Conservation (phyloP, 345 rosid genomes). For the Ceriops decandra region DNA sequence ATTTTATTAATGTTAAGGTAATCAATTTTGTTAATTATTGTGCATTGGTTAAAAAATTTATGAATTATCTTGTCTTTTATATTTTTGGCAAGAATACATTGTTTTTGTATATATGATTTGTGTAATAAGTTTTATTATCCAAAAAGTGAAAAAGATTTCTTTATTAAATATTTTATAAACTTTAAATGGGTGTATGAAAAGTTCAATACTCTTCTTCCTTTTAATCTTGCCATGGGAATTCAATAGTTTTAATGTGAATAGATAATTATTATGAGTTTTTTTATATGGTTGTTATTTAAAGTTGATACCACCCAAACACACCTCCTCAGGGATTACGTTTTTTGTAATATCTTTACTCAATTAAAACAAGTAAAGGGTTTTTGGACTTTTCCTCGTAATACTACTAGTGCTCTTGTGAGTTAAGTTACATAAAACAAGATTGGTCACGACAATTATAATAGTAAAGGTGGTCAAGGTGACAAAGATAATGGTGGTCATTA, state of each 20-base stretch:
- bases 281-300: neutral
- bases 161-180: too few species aligned
- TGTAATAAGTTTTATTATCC: neutral
- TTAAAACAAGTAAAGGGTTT: too few species aligned
- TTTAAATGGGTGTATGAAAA: neutral
- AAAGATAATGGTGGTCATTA: too few species aligned
- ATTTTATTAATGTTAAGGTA: too few species aligned
- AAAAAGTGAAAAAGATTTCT: neutral
- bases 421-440: too few species aligned
- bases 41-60: neutral
- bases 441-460: too few species aligned
- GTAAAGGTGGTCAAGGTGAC: too few species aligned
- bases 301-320: neutral
- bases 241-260: neutral
- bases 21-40: too few species aligned
- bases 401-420: too few species aligned
- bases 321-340: neutral
- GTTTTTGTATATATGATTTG: neutral
- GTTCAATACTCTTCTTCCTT: neutral
- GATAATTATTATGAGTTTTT: conserved; percentile 3
- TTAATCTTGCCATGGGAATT: neutral
- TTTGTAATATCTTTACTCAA: neutral
- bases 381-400: too few species aligned
- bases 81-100: neutral
- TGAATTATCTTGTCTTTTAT: neutral